These are phyloP conservation scores for Auriculariales sp. DNA, from an alignment of 768 basidiomycete genomes.

Conservation along the genomic window DNA sequence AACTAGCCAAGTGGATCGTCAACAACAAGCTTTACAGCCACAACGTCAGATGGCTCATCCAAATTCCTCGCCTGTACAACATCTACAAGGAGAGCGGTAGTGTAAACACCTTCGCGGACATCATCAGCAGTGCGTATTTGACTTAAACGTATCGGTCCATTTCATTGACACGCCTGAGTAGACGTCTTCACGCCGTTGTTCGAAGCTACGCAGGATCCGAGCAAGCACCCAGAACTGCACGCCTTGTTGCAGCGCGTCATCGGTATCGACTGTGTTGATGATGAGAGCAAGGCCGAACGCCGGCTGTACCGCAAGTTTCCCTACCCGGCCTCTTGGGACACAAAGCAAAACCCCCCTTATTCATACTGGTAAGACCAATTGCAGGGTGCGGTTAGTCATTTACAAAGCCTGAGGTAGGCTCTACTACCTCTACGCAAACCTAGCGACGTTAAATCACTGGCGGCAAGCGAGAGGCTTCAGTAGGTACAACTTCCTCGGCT, in stretches of 20 bases:
- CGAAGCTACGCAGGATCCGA: constrained; percentile 88
- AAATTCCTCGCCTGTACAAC: constrained; percentile 87
- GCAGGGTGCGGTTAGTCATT: neutral
- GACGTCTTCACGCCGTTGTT: constrained; percentile 90
- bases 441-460: constrained; percentile 92
- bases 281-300: constrained; percentile 88
- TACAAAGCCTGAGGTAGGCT: constrained; percentile 34
- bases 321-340: constrained; percentile 80
- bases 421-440: constrained; percentile 97
- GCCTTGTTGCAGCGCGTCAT: constrained; percentile 89
- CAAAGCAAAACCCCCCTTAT: constrained; percentile 81
- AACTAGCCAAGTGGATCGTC: constrained; percentile 93
- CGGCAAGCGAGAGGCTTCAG: constrained; percentile 79
- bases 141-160: neutral
- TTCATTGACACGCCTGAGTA: constrained; percentile 15
- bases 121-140: constrained; percentile 60
- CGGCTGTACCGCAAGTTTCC: constrained; percentile 90
- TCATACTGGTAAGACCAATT: constrained; percentile 65
- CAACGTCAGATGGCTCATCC: constrained; percentile 96
- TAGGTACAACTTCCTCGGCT: constrained; percentile 26
- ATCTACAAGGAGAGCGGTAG: constrained; percentile 84
- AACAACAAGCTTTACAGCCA: constrained; percentile 88
- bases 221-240: constrained; percentile 84
- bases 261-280: constrained; percentile 98
- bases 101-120: constrained; percentile 77